Evolutionary conservation across 2,329 filamentous ascomycete species (phyloP).

Genomic region (Penicillium griseofulvum): DNA sequence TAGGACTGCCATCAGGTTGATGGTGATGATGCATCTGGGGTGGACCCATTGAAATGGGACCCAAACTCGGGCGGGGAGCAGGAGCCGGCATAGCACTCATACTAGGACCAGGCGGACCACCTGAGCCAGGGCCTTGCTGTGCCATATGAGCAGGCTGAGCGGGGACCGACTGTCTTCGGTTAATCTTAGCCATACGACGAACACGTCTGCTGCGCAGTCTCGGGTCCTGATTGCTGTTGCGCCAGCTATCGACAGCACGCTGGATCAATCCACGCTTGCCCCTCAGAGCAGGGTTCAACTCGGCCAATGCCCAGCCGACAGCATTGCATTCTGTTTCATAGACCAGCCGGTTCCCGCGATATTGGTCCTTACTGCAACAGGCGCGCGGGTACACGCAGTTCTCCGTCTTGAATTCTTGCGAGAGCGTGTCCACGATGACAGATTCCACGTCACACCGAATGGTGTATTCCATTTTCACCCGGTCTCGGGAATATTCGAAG

Average conservation of each 20-base stretch:
- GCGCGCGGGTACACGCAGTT: slow-evolving; percentile 98
- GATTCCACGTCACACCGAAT: slow-evolving; percentile 98
- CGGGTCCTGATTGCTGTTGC: slow-evolving; percentile 97
- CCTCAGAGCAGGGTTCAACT: slow-evolving; percentile 84
- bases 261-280: slow-evolving; percentile 96
- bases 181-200: slow-evolving; percentile 93
- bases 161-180: slow-evolving; percentile 71
- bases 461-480: slow-evolving; percentile 99
- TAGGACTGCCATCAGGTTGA: slow-evolving; percentile 62
- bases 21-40: slow-evolving; percentile 69
- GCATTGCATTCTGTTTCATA: slow-evolving; percentile 99
- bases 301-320: slow-evolving; percentile 97
- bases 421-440: slow-evolving; percentile 82
- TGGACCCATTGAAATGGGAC: slow-evolving; percentile 67
- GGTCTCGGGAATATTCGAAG: slow-evolving; percentile 94
- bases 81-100: slow-evolving; percentile 54
- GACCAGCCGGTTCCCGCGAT: slow-evolving; percentile 89
- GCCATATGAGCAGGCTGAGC: slow-evolving; percentile 56
- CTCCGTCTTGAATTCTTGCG: slow-evolving; percentile 89
- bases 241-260: slow-evolving; percentile 95
- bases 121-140: not conserved
- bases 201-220: slow-evolving; percentile 87
- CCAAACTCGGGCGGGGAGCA: slow-evolving; percentile 35
- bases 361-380: slow-evolving; percentile 92
- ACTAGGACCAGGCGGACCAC: slow-evolving; percentile 54